Evolutionary conservation across 192 early-diverging fungal species (phyloP).

Genomic region (Entomortierella beljakovae): DNA sequence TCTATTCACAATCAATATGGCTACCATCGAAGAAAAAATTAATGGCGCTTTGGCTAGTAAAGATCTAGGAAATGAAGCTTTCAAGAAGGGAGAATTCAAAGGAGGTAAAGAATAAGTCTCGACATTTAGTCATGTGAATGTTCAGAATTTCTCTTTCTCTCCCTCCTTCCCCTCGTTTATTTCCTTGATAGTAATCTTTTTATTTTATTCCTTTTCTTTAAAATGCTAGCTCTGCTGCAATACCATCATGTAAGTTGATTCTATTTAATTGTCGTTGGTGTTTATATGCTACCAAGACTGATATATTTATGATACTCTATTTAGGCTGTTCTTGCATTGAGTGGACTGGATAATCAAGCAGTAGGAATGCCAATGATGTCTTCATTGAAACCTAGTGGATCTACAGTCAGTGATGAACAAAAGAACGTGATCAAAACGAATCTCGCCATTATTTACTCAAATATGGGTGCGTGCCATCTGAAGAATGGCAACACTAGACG

Average conservation of each 20-base stretch:
- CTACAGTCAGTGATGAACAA: constrained; percentile 19
- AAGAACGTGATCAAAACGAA: constrained; percentile 42
- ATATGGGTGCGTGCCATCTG: constrained; percentile 52
- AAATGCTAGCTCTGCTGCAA: constrained; percentile 42
- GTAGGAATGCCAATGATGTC: constrained; percentile 48
- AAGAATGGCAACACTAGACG: constrained; percentile 47
- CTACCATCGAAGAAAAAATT: constrained; percentile 45
- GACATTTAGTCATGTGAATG: too few species aligned
- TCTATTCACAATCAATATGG: constrained; percentile 2
- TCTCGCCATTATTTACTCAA: constrained; percentile 46
- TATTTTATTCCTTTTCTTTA: neutral
- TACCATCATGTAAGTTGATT: constrained; percentile 49
- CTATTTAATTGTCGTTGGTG: neutral
- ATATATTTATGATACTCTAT: neutral
- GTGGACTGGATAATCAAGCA: constrained; percentile 56
- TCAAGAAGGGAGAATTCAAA: constrained; percentile 47
- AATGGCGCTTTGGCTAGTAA: constrained; percentile 30
- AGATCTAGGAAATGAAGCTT: constrained; percentile 54
- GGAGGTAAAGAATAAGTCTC: too few species aligned
- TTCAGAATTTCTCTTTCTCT: neutral
- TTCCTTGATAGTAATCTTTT: neutral
- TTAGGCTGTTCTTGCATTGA: constrained; percentile 53
- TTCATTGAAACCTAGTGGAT: constrained; percentile 8
- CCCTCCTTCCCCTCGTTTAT: neutral
- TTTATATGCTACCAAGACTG: neutral